Evolutionary conservation across 1,284 basidiomycete species (phyloP), one percentile per base, ranked within the genome.

Genomic region (Pascua sp.): DNA sequence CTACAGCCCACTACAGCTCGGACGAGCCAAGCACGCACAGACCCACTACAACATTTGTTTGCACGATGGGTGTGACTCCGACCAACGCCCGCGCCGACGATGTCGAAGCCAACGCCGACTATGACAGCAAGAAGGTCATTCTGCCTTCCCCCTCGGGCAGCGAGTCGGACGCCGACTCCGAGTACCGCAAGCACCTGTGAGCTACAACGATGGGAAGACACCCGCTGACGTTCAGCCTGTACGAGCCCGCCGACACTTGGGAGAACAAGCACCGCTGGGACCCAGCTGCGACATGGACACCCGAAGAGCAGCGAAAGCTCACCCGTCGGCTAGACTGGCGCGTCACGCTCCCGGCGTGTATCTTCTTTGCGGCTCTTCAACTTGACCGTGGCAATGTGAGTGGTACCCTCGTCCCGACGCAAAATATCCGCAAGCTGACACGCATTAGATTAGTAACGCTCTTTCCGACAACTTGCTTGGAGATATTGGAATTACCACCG

Each of bases 191-290:
- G 24, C 24, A 32, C 24, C 24, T 32, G 24, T 32, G 24, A 32
- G 24, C 24, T 32, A 3, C 24, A 4, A 32, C 24, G n/a, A n/a
- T 32, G 7, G 24, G 7, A 32, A 32, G 24, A 32, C 24, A 4
- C 4, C 4, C 24, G 7, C 24, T 32, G 24, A 32, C 24, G 24
- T 32, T 7, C 24, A 69, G 61, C 41, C 66, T 51, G 42, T 70
- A 69, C 42, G 66, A 63, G 48, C 74, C 75, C 0, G 67, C 69
- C 16, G 66, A 69, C 50, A 42, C 49, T 4, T 77, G 68, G 53
- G 76, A 77, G 61, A 68, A 65, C 42, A 69, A 67, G 51, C 68
- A 74, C 47, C 63, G 69, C 15, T 78, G 75, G 63, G 78, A 79
- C 62, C 71, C 73, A 0, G 50, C 52, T 1, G 69, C 72, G 4